These are phyloP conservation scores for Candolleomyces efflorescens DNA, from an alignment of 768 basidiomycete species.

Conservation along the genomic window DNA sequence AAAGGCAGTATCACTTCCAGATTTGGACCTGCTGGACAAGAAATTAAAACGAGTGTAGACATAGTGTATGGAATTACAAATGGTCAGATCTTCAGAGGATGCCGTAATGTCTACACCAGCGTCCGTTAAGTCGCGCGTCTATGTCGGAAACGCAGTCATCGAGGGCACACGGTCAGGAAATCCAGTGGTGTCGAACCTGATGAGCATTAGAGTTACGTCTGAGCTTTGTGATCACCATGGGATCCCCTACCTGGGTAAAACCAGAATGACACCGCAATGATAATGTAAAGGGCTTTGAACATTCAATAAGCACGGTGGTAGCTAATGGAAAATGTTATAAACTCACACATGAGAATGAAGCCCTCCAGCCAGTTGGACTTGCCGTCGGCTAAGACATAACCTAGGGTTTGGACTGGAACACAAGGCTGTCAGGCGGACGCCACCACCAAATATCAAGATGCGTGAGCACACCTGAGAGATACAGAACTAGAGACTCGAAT, in stretches of 20 bases:
- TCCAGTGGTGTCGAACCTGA: constrained; percentile 20
- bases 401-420: constrained; percentile 68
- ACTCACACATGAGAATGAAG: constrained; percentile 64
- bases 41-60: too few species aligned
- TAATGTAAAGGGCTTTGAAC: constrained; percentile 54
- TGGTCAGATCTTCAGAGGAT: too few species aligned
- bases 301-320: neutral
- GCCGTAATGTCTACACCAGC: too few species aligned
- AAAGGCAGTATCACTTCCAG: too few species aligned
- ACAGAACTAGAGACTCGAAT: constrained; percentile 63
- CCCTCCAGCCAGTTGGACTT: constrained; percentile 94
- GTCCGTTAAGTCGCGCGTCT: too few species aligned
- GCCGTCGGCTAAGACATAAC: constrained; percentile 81
- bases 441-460: neutral
- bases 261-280: constrained; percentile 74
- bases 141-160: too few species aligned
- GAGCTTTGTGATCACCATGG: neutral
- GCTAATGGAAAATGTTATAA: neutral
- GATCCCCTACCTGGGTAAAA: constrained; percentile 45
- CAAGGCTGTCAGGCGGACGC: neutral
- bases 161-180: constrained; percentile 6
- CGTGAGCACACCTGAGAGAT: constrained; percentile 39
- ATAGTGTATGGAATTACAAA: too few species aligned
- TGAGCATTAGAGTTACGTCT: neutral
- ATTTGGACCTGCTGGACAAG: too few species aligned